Conservation (phyloP, 208 protist genomes). For the Trypanosomatidae sp. region DNA sequence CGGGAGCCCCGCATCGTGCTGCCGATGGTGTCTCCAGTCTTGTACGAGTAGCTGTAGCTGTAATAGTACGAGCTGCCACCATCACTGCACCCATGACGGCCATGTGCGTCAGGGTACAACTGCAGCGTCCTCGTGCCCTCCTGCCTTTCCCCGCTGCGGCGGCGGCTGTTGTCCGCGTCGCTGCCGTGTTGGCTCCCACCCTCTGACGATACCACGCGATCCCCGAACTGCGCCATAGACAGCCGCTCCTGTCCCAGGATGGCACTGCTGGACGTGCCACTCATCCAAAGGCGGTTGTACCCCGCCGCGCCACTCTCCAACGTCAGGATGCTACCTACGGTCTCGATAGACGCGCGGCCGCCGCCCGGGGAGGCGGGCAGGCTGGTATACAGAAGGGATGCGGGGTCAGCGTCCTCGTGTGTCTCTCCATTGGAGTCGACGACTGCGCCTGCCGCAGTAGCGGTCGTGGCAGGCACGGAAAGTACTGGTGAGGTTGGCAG, state of each 20-base stretch:
- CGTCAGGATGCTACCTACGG: conserved; percentile 1
- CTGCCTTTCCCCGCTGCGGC: not conserved
- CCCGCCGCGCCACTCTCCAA: conserved; percentile 5
- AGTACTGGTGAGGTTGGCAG: not conserved
- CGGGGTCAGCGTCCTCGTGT: not conserved
- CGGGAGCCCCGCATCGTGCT: not conserved
- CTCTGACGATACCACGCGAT: conserved; percentile 1
- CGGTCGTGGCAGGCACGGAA: not conserved
- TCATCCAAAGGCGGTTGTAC: conserved; percentile 8
- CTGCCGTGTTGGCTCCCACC: not conserved
- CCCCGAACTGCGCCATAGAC: conserved; percentile 22
- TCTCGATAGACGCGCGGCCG: conserved; percentile 5
- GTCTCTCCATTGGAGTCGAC: not conserved
- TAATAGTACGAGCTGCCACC: conserved; percentile 7
- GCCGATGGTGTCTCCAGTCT: not conserved
- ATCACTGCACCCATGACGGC: not conserved
- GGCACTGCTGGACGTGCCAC: not conserved
- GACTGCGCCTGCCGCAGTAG: not conserved
- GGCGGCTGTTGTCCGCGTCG: not conserved
- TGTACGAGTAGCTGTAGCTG: conserved; percentile 28
- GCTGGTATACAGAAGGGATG: not conserved
- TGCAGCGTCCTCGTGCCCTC: not conserved
- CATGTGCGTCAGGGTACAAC: not conserved
- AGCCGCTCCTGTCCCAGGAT: conserved; percentile 3
- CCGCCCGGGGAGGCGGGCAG: not conserved